phyloP scores from a whole-genome alignment of 1,284 basidiomycete genomes.

The Tilletia walkeri region DNA sequence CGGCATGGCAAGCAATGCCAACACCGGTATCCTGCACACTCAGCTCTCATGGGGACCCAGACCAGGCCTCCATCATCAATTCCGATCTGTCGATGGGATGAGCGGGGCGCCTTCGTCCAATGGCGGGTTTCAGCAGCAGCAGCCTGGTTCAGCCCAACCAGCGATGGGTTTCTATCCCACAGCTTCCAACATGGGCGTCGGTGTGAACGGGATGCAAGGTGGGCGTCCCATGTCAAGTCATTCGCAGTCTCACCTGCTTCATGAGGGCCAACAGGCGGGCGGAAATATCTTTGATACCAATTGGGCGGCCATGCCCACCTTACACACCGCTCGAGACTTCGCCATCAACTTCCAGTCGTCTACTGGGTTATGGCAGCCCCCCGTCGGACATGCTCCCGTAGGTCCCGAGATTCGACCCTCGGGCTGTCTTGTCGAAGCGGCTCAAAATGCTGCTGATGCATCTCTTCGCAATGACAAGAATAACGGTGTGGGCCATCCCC shows the following conservation, averaged over 20 bases:
- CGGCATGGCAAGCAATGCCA: neutral
- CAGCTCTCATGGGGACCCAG: constrained; percentile 8
- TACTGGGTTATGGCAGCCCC: neutral
- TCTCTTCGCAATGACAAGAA: too few species aligned
- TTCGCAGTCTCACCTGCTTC: neutral
- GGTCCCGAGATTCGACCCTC: neutral
- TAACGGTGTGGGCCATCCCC: too few species aligned
- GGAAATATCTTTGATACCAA: neutral
- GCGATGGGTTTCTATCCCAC: neutral
- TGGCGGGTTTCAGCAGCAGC: neutral
- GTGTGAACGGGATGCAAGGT: too few species aligned
- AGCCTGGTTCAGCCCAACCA: neutral
- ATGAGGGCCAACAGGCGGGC: neutral
- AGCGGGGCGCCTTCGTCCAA: too few species aligned
- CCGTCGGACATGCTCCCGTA: neutral
- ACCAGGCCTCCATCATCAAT: neutral
- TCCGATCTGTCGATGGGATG: neutral
- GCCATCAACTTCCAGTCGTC: constrained; percentile 4
- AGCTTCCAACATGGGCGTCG: neutral
- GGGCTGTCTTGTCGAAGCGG: neutral
- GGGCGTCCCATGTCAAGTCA: too few species aligned
- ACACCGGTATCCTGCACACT: neutral
- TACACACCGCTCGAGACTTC: neutral
- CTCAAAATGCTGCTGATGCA: neutral
- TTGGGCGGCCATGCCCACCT: neutral